Percentiles rank a stretch among this genome's conserved stretches.
These are phyloP conservation scores for Candida sp. DNA, from an alignment of 1,139 yeast genomes.

Conservation along the genomic window DNA sequence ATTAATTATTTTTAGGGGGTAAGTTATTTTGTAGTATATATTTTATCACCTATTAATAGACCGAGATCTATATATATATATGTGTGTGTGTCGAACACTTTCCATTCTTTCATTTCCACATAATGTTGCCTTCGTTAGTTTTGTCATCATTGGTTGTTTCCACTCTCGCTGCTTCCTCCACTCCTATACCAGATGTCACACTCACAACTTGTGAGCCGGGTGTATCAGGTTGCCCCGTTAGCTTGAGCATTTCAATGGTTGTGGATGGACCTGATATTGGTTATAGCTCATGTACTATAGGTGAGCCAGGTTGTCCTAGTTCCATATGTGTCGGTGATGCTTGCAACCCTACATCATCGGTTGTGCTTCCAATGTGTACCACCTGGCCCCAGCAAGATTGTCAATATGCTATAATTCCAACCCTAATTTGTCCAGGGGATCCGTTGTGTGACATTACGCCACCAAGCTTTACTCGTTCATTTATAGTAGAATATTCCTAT, in stretches of 20 bases:
- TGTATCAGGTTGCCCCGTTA: background rate
- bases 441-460: background rate
- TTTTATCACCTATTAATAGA: no score
- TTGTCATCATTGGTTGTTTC: background rate
- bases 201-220: background rate
- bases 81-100: no score
- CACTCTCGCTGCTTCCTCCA: background rate
- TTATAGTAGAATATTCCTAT: no score
- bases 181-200: no score
- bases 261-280: background rate
- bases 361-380: background rate
- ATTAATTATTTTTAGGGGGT: no score
- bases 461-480: background rate
- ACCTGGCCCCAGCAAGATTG: no score
- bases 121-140: background rate
- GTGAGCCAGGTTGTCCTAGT: background rate
- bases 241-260: no score
- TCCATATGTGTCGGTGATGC: background rate
- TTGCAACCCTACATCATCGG: background rate
- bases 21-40: no score
- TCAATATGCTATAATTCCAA: background rate
- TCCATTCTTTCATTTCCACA: no score
- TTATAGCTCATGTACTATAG: background rate
- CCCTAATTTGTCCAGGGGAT: background rate
- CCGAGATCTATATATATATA: no score